Base-by-base conservation (phyloP, 768 basidiomycete genomes). In the Albatrellus ellisii region DNA sequence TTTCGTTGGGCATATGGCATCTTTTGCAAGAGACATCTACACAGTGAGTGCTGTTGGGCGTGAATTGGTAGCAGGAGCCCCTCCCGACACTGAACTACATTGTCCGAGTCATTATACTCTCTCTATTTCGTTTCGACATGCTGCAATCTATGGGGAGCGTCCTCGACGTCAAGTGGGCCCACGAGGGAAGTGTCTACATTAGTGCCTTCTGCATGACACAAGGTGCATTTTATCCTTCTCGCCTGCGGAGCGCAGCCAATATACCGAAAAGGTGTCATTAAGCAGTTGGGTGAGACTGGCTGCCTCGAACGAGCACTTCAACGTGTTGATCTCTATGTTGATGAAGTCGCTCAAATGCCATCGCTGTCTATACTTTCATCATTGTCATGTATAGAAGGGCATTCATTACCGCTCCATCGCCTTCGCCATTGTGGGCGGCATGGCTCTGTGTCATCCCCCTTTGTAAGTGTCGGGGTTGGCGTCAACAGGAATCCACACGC, bases 251-350 rank as follows among this genome's bases (percentile, higher is more conserved):
- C n/a, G n/a, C 25, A 20, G 4, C 29, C 29, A 17, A 31, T 7
- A 7, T 12, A 12, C 29, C 29, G 12, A 31, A 3, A 36, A 63
- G 66, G 64, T 12, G 51, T 61, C 32, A 45, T 68, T 4, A 59
- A 66, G 45, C 63, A 67, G 42, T 42, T 67, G 1, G 67, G 69
- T 6, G 68, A 69, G 38, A 59, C 65, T 3, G 61, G 59, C 18
- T 64, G 61, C 48, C 11, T 11, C 34, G 26, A 4, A 37, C 22
- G 28, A 32, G 28, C 35, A 21, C 8, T n/a, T 24, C 15, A 12
- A 39, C n/a, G n/a, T n/a, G n/a, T n/a, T n/a, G n/a, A 6, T 18
- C 14, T 31, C n/a, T 17, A 20, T 33, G 47, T 67, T 62, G 18
- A 55, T 11, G 63, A 20, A 4, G 26, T n/a, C 7, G 21, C 24